Evolutionary conservation across 805 yeast species (phyloP), one percentile per base, ranked within the genome.

Genomic region (Priceomyces medius): DNA sequence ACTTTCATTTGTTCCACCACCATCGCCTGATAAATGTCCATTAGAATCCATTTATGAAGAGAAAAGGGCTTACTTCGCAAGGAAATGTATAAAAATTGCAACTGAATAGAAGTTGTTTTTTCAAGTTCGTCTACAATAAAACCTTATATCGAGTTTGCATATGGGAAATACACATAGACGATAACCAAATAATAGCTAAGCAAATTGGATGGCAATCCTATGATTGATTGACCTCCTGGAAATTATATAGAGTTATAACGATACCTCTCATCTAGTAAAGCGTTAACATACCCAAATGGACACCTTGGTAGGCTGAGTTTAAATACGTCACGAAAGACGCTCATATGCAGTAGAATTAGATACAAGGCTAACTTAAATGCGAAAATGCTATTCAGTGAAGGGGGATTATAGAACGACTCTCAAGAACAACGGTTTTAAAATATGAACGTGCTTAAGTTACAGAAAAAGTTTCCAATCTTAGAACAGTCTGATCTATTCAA

Each of bases 401-500:
- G n/a, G 12, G 14, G 12, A 20, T 12, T 23, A 20, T 13, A 13
- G n/a, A 20, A 14, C n/a, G 14, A 26, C 10, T n/a, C 24, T 20
- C 12, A 12, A 14, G 13, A 31, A 16, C 14, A 23, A 35, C 14
- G 27, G 5, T 38, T 26, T 23, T 35, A 33, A n/a, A 34, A 13
- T 8, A 70, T 70, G 76, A 70, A 70, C 51, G 73, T 70, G 7
- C 58, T 70, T 41, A 70, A 69, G 47, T 58, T 66, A 44, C 73
- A 67, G 81, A 88, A 80, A 69, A 91, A 88, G 69, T 90, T 79
- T 64, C 97, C 99, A 3, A 73, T 79, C 29, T 74, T 93, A 49
- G 77, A 81, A 26, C 98, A 93, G 63, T 87, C 86, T 50, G 97
- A 90, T 49, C 72, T 93, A 36, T 90, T 91, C 62, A 75, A 71